Evolutionary conservation across 257 asterid genomes (phyloP).

Genomic region (Gentiana dahurica): DNA sequence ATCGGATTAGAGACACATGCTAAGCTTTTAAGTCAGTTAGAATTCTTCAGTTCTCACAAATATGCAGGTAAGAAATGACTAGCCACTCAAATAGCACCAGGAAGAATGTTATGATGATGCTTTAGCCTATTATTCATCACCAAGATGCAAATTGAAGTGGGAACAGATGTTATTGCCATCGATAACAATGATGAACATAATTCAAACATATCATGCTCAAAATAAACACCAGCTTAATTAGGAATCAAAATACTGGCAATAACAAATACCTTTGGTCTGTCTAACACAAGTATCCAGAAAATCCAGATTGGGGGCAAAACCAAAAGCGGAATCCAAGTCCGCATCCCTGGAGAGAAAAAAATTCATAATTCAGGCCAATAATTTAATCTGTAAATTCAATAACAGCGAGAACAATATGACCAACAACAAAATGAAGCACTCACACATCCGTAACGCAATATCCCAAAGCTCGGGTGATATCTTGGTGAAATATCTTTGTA

Average conservation of each 20-base stretch:
- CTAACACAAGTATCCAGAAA: constrained; percentile 68
- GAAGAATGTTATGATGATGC: not conserved
- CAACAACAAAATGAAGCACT: constrained; percentile 22
- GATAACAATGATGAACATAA: too few relatives aligned
- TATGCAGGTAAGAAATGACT: not conserved
- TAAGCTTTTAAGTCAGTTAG: not conserved
- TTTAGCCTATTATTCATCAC: not conserved
- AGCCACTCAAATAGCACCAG: not conserved
- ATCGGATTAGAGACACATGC: constrained; percentile 5
- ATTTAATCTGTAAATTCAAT: not conserved
- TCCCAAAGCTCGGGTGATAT: constrained; percentile 50
- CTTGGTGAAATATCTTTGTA: constrained; percentile 53
- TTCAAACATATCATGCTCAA: too few relatives aligned
- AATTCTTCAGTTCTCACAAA: not conserved
- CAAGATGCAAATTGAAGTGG: not conserved
- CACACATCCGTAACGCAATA: constrained; percentile 77
- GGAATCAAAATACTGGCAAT: not conserved
- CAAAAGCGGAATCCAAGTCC: constrained; percentile 76
- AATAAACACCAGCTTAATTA: not conserved
- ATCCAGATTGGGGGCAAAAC: constrained; percentile 60
- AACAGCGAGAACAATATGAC: too few relatives aligned
- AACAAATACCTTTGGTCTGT: constrained; percentile 47
- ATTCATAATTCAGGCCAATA: not conserved
- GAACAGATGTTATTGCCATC: not conserved
- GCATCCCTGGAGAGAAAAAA: constrained; percentile 37